Evolutionary conservation across 2,329 filamentous ascomycete genomes (phyloP).

Genomic region (Gremmenia infestans): DNA sequence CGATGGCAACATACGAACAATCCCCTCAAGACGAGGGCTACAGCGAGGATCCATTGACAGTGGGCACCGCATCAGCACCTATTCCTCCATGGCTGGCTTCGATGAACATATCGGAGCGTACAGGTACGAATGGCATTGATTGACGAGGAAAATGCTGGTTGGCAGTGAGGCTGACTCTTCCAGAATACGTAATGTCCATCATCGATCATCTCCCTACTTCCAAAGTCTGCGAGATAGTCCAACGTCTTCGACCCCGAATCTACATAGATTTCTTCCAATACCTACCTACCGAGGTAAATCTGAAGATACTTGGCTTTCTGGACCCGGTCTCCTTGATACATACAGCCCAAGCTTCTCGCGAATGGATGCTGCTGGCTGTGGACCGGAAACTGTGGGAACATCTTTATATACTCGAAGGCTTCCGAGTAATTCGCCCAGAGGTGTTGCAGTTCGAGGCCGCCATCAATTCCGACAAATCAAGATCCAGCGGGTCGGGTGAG

Average conservation of each 20-base stretch:
- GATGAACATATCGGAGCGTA: conserved; percentile 25
- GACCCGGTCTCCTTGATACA: conserved; percentile 74
- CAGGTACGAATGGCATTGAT: conserved; percentile 18
- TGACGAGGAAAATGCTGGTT: not conserved
- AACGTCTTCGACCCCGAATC: conserved; percentile 73
- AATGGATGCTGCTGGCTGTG: conserved; percentile 74
- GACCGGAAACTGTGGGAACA: conserved; percentile 85
- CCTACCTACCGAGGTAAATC: conserved; percentile 84
- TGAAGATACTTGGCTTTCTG: conserved; percentile 83
- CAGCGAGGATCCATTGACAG: conserved; percentile 31
- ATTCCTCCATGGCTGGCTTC: conserved; percentile 22
- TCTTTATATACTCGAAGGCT: conserved; percentile 80
- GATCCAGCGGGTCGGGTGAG: conserved; percentile 25
- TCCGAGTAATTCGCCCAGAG: conserved; percentile 65
- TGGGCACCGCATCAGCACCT: conserved; percentile 11
- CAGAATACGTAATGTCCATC: conserved; percentile 77
- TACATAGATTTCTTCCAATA: conserved; percentile 88
- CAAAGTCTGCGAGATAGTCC: conserved; percentile 73
- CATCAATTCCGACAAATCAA: conserved; percentile 29
- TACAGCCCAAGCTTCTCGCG: conserved; percentile 71
- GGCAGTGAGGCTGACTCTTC: conserved; percentile 13
- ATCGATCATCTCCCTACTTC: conserved; percentile 75
- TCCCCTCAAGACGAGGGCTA: conserved; percentile 33
- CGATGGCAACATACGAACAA: conserved; percentile 21
- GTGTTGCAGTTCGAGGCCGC: conserved; percentile 62